Base-by-base conservation (phyloP, 108 stramenopile genomes). In the Bacterosira constricta region DNA sequence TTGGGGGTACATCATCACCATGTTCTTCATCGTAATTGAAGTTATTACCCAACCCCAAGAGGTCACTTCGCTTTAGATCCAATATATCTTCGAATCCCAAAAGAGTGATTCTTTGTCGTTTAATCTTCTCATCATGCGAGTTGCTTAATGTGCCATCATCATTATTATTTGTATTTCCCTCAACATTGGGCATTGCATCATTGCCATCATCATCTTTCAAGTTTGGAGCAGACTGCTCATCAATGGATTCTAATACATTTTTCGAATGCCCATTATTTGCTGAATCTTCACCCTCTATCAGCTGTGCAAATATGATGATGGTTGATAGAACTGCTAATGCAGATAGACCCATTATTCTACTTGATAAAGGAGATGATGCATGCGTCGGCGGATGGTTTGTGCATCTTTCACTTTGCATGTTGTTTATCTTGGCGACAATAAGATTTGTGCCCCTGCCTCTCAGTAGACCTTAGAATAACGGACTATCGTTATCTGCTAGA, bases 51-150 rank as follows among this genome's bases (percentile, higher is more conserved):
- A 69, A 59, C 12, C 68, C 69, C 23, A 70, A 46, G 29, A 70
- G 59, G 10, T 58, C 69, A 57, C 69, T 70, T 8, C 37, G 46
- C 15, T 70, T 58, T 15, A 70, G 26, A 15, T 70, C 34, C 55
- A 56, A 18, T 12, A 54, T 55, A 36, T 70, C 69, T 37, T 70
- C 69, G 17, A 70, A 47, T 42, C 69, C 69, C 15, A 70, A 12
- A 21, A 70, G 59, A 15, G 69, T 70, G 3, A 70, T 50, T 60
- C 57, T 57, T 60, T 21, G 45, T 27, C 34, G 58, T 23, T 27
- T 57, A 12, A 10, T 25, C 11, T 58, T 21, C n/a, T n/a, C n/a
- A 47, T 5, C 35, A 21, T 35, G 32, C 15, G 55, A 56, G 20
- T 36, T 37, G 34, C 0, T n/a, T 10, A 32, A 11, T 34, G 53